Base-by-base conservation (phyloP, 495 filamentous ascomycete genomes). In the Xeromyces bisporus region DNA sequence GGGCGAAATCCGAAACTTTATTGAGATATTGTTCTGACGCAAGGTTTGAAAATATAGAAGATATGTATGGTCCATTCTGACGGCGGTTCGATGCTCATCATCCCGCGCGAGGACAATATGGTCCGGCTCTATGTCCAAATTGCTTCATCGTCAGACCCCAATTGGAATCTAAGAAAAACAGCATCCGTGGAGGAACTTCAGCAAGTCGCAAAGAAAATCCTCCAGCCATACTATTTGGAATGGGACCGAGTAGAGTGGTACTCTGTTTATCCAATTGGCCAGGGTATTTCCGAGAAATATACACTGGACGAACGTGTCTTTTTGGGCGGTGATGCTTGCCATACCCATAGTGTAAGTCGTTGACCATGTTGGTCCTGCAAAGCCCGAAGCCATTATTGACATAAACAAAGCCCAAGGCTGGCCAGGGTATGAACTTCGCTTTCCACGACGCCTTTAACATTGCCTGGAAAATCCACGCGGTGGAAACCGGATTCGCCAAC, bases 51-150 rank as follows among this genome's bases (percentile, higher is more conserved):
- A n/a, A 62, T 55, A 23, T 37, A 85, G 83, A 87, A 84, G 65
- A 93, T 91, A 69, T 91, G 83, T 55, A 92, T 81, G 0, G 73
- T 77, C 36, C 67, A 71, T 44, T 69, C 66, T 4, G 56, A 69
- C 35, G 53, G 55, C 21, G 1, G n/a, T 9, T 26, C 6, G 2
- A 5, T 12, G 1, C 2, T 25, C 15, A 1, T 7, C 6, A 9
- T 8, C 7, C 21, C 12, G 8, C 30, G 18, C 17, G 31, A 20
- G 17, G 8, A 13, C 11, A 28, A 3, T n/a, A 28, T 24, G 16
- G 1, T 6, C 26, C 26, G 6, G 14, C 7, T 28, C 14, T 28
- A 6, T 24, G n/a, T 54, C 50, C 77, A 82, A 46, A 70, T 85
- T 25, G 61, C 71, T 11, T 72, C 69, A 7, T 75, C 71, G 5